phyloP scores from a whole-genome alignment of 495 filamentous ascomycete genomes.

The Aspergillus homomorphus region DNA sequence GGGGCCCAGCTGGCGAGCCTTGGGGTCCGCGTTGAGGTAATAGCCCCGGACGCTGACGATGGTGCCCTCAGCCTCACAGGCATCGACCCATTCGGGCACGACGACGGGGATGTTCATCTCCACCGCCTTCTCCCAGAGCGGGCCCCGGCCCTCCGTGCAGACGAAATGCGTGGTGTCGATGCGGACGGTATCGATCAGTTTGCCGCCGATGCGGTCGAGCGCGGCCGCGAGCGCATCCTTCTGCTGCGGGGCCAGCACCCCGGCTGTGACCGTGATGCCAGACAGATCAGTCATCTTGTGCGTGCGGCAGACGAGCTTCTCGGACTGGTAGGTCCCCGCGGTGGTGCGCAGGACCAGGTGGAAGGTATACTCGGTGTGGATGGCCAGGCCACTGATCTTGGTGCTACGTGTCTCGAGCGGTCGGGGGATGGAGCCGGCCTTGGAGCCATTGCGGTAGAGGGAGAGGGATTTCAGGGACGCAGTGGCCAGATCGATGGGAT shows the following conservation, averaged over 20 bases:
- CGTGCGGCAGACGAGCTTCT: conserved; percentile 81
- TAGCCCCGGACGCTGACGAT: conserved; percentile 94
- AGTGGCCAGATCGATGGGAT: conserved; percentile 88
- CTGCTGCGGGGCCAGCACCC: conserved; percentile 71
- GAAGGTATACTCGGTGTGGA: conserved; percentile 94
- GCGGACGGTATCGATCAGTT: conserved; percentile 82
- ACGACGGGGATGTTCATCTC: conserved; percentile 99
- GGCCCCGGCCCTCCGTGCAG: conserved; percentile 88
- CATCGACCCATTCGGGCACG: conserved; percentile 94
- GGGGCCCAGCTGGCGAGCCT: conserved; percentile 55
- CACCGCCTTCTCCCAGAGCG: conserved; percentile 89
- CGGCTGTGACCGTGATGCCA: conserved; percentile 92
- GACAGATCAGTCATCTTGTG: conserved; percentile 99
- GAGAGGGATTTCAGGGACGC: conserved; percentile 83
- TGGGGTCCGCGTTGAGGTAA: conserved; percentile 86
- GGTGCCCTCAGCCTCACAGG: conserved; percentile 87
- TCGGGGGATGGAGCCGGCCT: conserved; percentile 88
- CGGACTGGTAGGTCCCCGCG: conserved; percentile 81
- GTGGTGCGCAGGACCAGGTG: conserved; percentile 86
- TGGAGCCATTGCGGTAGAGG: conserved; percentile 91
- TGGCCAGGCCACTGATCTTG: conserved; percentile 94
- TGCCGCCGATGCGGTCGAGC: conserved; percentile 86
- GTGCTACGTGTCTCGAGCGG: conserved; percentile 83
- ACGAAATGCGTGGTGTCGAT: conserved; percentile 99
- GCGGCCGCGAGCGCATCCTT: conserved; percentile 71